phyloP scores from a whole-genome alignment of 345 rosid species.

The Aquilaria malaccensis region DNA sequence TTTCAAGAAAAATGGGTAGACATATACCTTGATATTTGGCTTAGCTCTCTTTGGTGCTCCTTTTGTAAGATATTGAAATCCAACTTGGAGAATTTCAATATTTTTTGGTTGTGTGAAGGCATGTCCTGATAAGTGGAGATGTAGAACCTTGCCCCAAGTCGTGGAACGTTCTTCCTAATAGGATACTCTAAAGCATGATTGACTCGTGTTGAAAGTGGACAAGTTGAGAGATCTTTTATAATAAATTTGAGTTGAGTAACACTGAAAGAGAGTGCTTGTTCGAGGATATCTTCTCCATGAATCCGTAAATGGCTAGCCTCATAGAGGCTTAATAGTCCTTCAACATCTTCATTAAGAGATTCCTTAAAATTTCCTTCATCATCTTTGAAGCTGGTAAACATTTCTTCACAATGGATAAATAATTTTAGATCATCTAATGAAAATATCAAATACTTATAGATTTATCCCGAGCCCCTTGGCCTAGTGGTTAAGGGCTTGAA shows the following conservation, averaged over 20 bases:
- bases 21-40: constrained; percentile 10
- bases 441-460: too few species aligned
- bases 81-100: constrained; percentile 21
- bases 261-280: neutral
- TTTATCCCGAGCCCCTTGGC: too few species aligned
- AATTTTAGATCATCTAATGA: too few species aligned
- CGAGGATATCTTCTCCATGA: constrained; percentile 17
- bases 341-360: neutral
- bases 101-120: neutral
- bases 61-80: too few species aligned
- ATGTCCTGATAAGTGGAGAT: constrained; percentile 10
- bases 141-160: constrained; percentile 16
- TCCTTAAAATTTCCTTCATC: constrained; percentile 10
- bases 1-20: too few species aligned
- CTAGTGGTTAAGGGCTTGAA: too few species aligned
- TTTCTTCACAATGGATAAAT: constrained; percentile 8
- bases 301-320: constrained; percentile 10
- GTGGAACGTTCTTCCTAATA: constrained; percentile 3
- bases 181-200: constrained; percentile 13
- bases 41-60: constrained; percentile 12
- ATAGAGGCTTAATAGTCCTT: constrained; percentile 15
- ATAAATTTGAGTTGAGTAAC: neutral
- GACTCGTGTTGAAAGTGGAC: constrained; percentile 9
- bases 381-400: constrained; percentile 20
- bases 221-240: neutral